Evolutionary conservation across 495 filamentous ascomycete species (phyloP), one percentile per base, ranked within the genome.

Genomic region (Talaromyces adpressus): DNA sequence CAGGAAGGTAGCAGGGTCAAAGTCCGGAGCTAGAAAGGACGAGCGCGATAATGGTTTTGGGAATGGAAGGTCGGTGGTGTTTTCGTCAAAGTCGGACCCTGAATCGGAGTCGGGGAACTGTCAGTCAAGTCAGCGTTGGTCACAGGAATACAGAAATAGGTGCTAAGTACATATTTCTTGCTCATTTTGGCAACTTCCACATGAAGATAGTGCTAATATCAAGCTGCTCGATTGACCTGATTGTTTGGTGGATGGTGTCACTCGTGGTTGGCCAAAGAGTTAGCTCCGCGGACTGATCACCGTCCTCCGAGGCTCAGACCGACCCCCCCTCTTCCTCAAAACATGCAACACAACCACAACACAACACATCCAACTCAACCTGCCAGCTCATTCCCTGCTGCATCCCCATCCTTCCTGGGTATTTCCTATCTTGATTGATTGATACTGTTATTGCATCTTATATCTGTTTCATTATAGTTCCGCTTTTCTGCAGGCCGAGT

Each of bases 1-100:
- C 41, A 99, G 87, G 77, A 95, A 99, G 0, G 78, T 76, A 6
- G 88, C 84, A 18, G 95, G 89, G 65, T 89, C 84, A 77, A 99
- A 99, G 65, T 86, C 75, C 1, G 88, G 82, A 16, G 85, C 74
- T 4, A 96, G 85, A 75, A 96, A 97, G 63, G 90, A 89, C 39
- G 79, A 74, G 23, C 93, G 90, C 12, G 90, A 82, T 53, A 97
- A 83, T 3, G 91, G 90, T 41, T 85, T 79, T 8, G 92, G 92
- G 77, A 93, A 97, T 34, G 92, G 92, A 22, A 96, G 86, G 49
- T 84, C 82, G 57, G 83, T 81, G 62, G 85, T 80, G 65, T 89
- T 83, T 69, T 87, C 85, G 57, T 82, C 84, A 57, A 81, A 75
- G 66, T 83, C 83, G 54, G 81, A 83, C 53, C 72, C 72, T 53